Base-by-base conservation (phyloP, 2,329 filamentous ascomycete species). In the Xylariales sp. region DNA sequence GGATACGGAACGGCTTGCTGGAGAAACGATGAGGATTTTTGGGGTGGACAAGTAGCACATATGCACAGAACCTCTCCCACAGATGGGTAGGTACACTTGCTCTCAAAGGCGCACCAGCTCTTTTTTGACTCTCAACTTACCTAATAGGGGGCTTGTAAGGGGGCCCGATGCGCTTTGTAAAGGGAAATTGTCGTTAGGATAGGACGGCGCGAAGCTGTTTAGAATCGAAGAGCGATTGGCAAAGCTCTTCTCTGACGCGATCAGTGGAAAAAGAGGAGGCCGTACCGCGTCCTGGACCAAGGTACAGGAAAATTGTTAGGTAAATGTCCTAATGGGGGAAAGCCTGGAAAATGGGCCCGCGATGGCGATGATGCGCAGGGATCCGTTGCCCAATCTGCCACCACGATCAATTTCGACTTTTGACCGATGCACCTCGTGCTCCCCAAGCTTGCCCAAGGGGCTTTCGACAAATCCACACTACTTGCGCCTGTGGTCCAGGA, bases 301-400 rank as follows among this genome's bases (percentile, higher is more conserved):
- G 14, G 25, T 21, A n/a, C 5, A 34, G 19, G 30, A 33, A 33
- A 33, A 19, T 33, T 17, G 30, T 33, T 33, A 33, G 30, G 17
- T 10, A 19, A 16, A 24, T n/a, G 32, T 10, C 32, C 32, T 24
- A 20, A 34, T 12, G 13, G 11, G 32, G 32, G 7, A 21, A 34
- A 24, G 32, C 6, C 5, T 14, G 18, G 32, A 14, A 21, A 15
- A 21, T 11, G 19, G 11, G 14, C 23, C 23, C 32, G 18, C 17
- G 32, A 24, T 20, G 12, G 20, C 14, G 18, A 12, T 24, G 32
- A 34, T 24, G 28, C 28, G 18, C 32, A 34, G 32, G 32, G 32
- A 34, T 34, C 32, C 10, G 17, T 10, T 20, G 32, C 32, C 32
- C 32, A 34, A 34, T 34, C 32, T 34, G 32, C 32, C 32, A 20